Percentiles rank a stretch among this genome's conserved stretches.
Evolutionary conservation across 164 flowering plant species (phyloP).

Genomic region (Chimonanthus praecox): DNA sequence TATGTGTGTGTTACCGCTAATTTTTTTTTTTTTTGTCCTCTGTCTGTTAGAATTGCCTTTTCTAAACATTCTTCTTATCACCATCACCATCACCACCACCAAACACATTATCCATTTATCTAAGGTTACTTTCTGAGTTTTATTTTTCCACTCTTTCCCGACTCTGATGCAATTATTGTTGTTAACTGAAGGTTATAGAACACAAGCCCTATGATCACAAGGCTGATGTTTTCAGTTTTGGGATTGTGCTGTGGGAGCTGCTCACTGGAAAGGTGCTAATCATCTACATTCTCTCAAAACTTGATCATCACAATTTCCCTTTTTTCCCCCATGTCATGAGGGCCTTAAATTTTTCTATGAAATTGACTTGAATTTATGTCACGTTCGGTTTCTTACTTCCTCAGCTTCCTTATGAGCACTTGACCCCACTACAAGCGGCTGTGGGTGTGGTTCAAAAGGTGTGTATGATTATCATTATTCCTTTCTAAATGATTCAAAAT

Average conservation of each 20-base stretch:
- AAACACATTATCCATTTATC: neutral
- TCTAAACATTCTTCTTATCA: too few species aligned
- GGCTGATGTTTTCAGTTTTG: slow-evolving; percentile 45
- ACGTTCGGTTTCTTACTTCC: neutral
- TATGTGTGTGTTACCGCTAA: too few species aligned
- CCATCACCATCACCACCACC: too few species aligned
- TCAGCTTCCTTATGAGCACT: slow-evolving; percentile 73
- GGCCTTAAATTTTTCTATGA: neutral
- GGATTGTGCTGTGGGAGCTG: slow-evolving; percentile 40
- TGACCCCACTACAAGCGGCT: slow-evolving; percentile 93
- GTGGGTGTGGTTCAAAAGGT: slow-evolving; percentile 97
- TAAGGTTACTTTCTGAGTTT: slow-evolving; percentile 6
- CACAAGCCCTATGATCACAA: slow-evolving; percentile 44
- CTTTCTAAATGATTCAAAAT: neutral
- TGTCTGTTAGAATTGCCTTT: neutral
- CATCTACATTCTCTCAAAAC: neutral
- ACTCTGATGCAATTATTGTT: slow-evolving; percentile 9
- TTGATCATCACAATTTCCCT: too few species aligned
- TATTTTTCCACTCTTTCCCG: slow-evolving; percentile 3
- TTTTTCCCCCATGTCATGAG: too few species aligned
- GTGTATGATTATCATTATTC: slow-evolving; percentile 9
- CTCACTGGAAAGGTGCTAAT: slow-evolving; percentile 34
- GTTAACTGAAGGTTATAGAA: slow-evolving; percentile 69
- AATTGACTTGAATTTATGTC: neutral
- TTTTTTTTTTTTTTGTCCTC: neutral